Evolutionary conservation across 2,329 filamentous ascomycete species (phyloP), one percentile per base, ranked within the genome.

Genomic region (Aspergillus japonicus): DNA sequence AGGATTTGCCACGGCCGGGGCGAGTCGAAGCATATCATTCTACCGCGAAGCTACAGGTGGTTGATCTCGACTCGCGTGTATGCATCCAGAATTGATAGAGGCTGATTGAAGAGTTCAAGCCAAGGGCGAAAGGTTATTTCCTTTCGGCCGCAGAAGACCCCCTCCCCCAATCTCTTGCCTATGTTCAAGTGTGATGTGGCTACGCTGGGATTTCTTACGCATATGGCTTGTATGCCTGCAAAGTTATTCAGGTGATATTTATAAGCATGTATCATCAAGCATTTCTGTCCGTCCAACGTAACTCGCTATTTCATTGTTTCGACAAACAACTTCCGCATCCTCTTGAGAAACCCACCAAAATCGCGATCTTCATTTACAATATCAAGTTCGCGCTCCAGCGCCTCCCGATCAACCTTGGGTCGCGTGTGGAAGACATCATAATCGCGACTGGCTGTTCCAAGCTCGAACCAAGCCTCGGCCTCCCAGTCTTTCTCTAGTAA

Each of bases 381-480:
- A 58, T 85, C 82, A 33, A 87, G 74, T 39, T 83, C 82, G 35
- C 77, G 76, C 19, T 86, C 83, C 23, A 87, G 78, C 39, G 81
- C 79, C 6, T 81, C 80, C 50, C 74, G 74, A 52, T 87, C 83
- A 44, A 88, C 63, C 68, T 83, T 85, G 12, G 95, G 95, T 71
- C 89, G 83, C 69, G 89, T 90, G 67, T 91, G 89, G 61, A 87
- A 84, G 42, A 98, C 89, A 64, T 91, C 89, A 76, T 97, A 98
- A 69, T 96, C 93, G 61, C 90, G 83, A 64, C 86, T 87, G 39
- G 87, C 86, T 50, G 90, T 96, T 66, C 89, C 88, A 59, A 99
- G 81, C 79, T 98, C 94, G 73, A 99, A 98, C 88, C 90, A 96
- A 14, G 90, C 92, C 78, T 98, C 93, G 60, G 87, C 84, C 68